Conservation (phyloP, 345 rosid species). For the Lepidium africanum region DNA sequence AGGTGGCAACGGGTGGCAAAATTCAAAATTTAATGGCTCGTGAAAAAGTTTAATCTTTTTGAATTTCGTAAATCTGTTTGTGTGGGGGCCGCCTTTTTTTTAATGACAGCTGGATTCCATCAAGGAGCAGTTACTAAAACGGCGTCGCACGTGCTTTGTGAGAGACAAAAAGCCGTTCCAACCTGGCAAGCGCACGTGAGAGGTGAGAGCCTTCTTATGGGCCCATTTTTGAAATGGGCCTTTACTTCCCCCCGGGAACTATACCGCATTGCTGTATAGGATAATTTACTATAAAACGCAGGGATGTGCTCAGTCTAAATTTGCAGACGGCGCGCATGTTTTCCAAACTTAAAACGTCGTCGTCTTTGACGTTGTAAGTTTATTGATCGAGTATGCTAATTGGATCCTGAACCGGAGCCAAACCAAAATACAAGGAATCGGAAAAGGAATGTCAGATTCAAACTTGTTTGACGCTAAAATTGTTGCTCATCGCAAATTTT, state of each 20-base stretch:
- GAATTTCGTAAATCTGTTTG: constrained; percentile 17
- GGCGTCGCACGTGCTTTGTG: constrained; percentile 15
- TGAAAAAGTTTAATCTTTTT: constrained; percentile 5
- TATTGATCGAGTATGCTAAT: neutral
- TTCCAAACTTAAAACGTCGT: neutral
- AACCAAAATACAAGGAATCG: neutral
- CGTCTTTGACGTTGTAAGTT: neutral
- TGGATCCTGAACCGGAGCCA: neutral
- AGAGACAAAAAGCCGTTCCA: constrained; percentile 11
- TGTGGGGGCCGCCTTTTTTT: neutral
- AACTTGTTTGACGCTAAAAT: constrained; percentile 9
- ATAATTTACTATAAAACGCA: neutral
- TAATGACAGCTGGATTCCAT: constrained; percentile 15
- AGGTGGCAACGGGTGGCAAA: constrained; percentile 29
- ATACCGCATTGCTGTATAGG: neutral
- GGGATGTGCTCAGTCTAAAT: neutral
- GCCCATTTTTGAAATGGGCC: neutral
- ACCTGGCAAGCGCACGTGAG: constrained; percentile 18
- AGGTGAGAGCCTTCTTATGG: constrained; percentile 5
- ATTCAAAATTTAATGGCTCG: constrained; percentile 25
- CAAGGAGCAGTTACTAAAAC: constrained; percentile 23
- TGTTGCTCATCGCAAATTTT: neutral
- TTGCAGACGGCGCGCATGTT: neutral
- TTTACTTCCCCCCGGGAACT: neutral
- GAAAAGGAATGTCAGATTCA: constrained; percentile 17